Base-by-base conservation (phyloP, 2,329 filamentous ascomycete species). In the Ceratocystis albifundus region DNA sequence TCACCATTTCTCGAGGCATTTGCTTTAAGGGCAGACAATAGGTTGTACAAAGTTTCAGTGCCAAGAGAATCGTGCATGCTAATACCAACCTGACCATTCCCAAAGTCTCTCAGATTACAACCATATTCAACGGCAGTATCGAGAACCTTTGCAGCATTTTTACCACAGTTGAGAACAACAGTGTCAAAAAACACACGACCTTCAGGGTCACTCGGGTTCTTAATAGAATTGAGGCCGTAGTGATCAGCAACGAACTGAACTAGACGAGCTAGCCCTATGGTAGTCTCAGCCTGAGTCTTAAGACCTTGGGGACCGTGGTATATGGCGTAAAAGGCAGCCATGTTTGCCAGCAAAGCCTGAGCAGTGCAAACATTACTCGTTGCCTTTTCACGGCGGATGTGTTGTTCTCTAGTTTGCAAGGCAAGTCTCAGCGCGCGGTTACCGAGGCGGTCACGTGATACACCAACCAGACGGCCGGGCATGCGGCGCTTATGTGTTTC, bases 281-380 rank as follows among this genome's bases (percentile, higher is more conserved):
- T 83, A 70, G 87, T 84, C 74, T 92, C 83, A 0, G 93, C 92
- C 73, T 96, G 96, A 15, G 84, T 82, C 76, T 86, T 90, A 63
- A 97, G 78, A 20, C 92, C 91, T 65, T 85, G 76, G 0, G 93
- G 93, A 2, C 93, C 93, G 74, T 97, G 93, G 75, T 96, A 97
- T 65, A 96, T 82, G 64, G 91, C 92, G 74, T 96, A 97, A 78
- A 96, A 88, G 65, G 92, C 90, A 71, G 86, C 93, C 90, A 96
- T 96, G 76, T 97, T 97, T 46, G 93, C 93, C 64, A 96, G 80
- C 30, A 97, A 79, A 7, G 93, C 93, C 77, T 97, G 93, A 1
- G 93, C 92, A 1, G 93, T 97, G 79, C 93, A 97, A 68, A 96
- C 92, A 74, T 97, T 97, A 79, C 91, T 96, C 1, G 93, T 97